Conservation (phyloP, 2,329 filamentous ascomycete genomes). For the Aureobasidium sp. region DNA sequence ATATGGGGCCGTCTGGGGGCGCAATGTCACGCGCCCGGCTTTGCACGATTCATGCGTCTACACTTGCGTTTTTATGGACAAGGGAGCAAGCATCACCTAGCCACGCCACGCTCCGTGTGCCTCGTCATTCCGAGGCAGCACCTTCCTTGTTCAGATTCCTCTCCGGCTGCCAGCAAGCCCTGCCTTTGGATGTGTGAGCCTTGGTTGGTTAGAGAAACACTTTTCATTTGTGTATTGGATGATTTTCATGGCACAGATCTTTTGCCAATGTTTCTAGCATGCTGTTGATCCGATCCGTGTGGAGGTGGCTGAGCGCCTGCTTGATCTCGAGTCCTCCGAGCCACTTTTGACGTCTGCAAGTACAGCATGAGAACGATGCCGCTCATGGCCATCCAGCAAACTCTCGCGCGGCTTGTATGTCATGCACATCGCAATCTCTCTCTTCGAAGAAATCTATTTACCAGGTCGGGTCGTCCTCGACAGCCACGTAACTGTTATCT, state of each 20-base stretch:
- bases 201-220: not conserved
- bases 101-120: slow-evolving; percentile 6
- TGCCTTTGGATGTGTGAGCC: not conserved
- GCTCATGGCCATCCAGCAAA: not conserved
- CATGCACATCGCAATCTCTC: not conserved
- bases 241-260: slow-evolving; percentile 8
- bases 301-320: slow-evolving; percentile 13
- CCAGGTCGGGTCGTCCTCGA: not conserved
- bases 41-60: slow-evolving; percentile 2
- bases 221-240: not conserved
- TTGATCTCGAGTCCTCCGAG: slow-evolving; percentile 13
- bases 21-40: slow-evolving; percentile 14
- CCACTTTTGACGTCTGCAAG: slow-evolving; percentile 9
- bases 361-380: not conserved
- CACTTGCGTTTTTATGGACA: not conserved
- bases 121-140: slow-evolving; percentile 1
- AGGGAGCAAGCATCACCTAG: not conserved
- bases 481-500: not conserved
- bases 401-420: not conserved
- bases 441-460: not conserved
- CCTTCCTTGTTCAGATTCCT: not conserved
- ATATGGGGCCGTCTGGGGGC: slow-evolving; percentile 15
- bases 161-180: not conserved
- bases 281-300: slow-evolving; percentile 12
- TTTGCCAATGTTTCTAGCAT: not conserved